Evolutionary conservation across 805 yeast genomes (phyloP), one percentile per base, ranked within the genome.

Genomic region (Debaryomyces prosopidis): DNA sequence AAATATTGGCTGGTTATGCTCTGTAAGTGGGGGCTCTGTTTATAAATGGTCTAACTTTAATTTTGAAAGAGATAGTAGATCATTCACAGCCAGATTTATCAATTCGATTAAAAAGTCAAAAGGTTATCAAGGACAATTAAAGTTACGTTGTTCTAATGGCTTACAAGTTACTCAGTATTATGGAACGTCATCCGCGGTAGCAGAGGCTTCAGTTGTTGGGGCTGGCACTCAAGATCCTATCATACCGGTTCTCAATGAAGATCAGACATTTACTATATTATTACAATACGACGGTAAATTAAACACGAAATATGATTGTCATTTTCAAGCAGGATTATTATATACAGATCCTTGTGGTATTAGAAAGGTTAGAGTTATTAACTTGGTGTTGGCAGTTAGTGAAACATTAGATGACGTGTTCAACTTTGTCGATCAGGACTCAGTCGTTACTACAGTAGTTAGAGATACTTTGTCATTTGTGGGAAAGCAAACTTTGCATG

Each of bases 261-360:
- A 87, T 51, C 84, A 86, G 37, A 75, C 85, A 4, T 63, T 89
- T 39, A 85, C 88, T 8, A 84, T 88, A 2, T 75, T 89, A 42
- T 81, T 92, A 55, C 76, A 76, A 39, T 86, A 88, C 58, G 97
- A 90, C 58, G 89, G 89, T 3, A 81, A 81, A 48, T 70, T 89
- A 28, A 80, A 83, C 46, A 73, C 86, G 1, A 81, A 81, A 48
- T 74, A 77, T 32, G 97, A 90, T 62, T 87, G 89, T 17, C 94
- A 89, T 62, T 89, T 92, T 71, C 99, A 94, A 66, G 86, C 88
- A 1, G 97, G 98, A 0, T 54, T 94, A 20, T 69, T 94, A 44
- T 92, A 90, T 62, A 91, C 97, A 0, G 87, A 89, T 39, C 59
- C 75, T 2, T 75, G 75, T 39, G 99, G 99, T 17, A 66, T 75